These are phyloP conservation scores for Geotrichum phurueaensis DNA, from an alignment of 1,139 yeast species.

Conservation along the genomic window DNA sequence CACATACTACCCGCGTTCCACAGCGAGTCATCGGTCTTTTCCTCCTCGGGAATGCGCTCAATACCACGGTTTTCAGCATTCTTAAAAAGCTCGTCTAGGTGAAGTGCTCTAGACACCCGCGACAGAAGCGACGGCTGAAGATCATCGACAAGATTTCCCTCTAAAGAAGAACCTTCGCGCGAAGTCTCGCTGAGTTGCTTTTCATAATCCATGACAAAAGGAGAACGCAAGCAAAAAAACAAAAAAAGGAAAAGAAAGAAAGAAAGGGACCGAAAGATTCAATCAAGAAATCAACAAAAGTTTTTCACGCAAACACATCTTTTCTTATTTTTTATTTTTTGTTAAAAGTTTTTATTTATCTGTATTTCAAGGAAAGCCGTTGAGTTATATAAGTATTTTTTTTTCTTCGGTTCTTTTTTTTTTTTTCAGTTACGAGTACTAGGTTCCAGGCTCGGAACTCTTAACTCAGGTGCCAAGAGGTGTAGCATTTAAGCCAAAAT, in stretches of 20 bases:
- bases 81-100: conserved; percentile 1
- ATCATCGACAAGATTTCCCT: neutral
- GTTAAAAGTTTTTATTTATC: neutral
- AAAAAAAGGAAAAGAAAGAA: neutral
- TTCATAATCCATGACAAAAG: conserved; percentile 1
- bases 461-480: neutral
- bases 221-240: neutral
- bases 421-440: neutral
- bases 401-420: too few species aligned
- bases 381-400: neutral
- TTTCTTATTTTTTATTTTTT: neutral
- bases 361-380: neutral
- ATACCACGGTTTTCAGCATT: conserved; percentile 59
- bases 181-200: neutral
- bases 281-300: neutral
- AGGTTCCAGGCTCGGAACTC: neutral
- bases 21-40: conserved; percentile 55
- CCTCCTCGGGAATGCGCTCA: conserved; percentile 61
- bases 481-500: neutral
- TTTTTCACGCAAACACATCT: neutral
- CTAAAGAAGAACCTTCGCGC: neutral
- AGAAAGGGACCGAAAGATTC: neutral
- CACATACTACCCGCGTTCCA: conserved; percentile 82
- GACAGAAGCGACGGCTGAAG: neutral
- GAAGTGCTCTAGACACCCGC: neutral